Base-by-base conservation (phyloP, 2,329 filamentous ascomycete genomes). In the Cladophialophora exuberans region DNA sequence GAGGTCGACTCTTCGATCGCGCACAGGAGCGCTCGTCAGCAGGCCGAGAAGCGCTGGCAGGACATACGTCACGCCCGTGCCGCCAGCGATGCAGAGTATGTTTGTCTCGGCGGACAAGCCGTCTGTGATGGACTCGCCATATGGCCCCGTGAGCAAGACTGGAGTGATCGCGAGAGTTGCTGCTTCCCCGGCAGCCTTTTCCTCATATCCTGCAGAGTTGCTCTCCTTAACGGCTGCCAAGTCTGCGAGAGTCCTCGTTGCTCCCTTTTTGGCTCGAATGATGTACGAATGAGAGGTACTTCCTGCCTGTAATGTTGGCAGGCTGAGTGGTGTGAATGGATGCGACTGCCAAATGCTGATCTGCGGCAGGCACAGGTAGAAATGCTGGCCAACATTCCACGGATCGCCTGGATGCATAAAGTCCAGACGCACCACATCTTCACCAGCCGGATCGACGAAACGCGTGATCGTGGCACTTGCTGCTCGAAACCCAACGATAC, bases 261-360 rank as follows among this genome's bases (percentile, higher is more conserved):
- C 83, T 9, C 85, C 85, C 4, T 65, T 62, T 20, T 69, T 66
- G 6, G 66, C 69, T 22, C 71, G 67, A 17, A 74, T 57, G 46
- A 73, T 55, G 46, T 74, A 73, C 15, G 56, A 47, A 38, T 72
- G 71, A 31, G 65, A 62, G 20, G 70, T 65, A 6, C 54, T 39
- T 17, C 47, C 20, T 4, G 30, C 13, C 5, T 39, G 15, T 6
- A 17, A 15, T 3, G 48, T 23, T 30, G 83, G 84, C 0, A 80
- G 67, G 50, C 79, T 84, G 6, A 84, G 73, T 0, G 84, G 83
- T 0, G 85, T 89, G 65, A 89, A 87, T 0, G 87, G 87, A 64
- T 90, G 87, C 0, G 83, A 84, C 69, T 90, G 86, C 84, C 85
- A 89, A 62, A 89, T 79, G 62, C 79, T 85, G 26, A 83, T 74